Evolutionary conservation across 495 filamentous ascomycete genomes (phyloP), one percentile per base, ranked within the genome.

Genomic region (Neurospora sp.): DNA sequence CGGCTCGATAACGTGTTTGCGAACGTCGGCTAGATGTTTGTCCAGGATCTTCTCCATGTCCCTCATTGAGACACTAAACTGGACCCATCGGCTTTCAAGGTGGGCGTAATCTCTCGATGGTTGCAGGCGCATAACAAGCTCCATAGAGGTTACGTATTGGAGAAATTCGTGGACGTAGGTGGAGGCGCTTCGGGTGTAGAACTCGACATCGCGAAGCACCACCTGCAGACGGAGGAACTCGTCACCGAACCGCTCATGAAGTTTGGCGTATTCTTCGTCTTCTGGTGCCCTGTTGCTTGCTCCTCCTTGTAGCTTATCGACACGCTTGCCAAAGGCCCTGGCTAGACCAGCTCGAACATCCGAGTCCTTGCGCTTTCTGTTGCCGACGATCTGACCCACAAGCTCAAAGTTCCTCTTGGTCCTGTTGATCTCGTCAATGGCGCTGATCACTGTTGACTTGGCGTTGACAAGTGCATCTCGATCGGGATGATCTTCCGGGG

Each of bases 201-300:
- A 91, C 76, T 97, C 92, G 16, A 97, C 90, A 80, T 99, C 96
- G 61, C 94, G 88, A 79, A 97, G 87, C 37, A 97, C 91, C 53
- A 98, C 90, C 77, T 98, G 94, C 39, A 98, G 84, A 73, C 93
- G 90, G 76, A 97, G 90, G 79, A 91, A 97, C 77, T 96, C 93
- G 71, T 94, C 90, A n/a, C 90, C 89, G 76, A 94, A 96, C 74
- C 87, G 90, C 75, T 95, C 89, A 68, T 93, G 86, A 14, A 96
- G 80, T 70, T 89, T 87, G 70, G 90, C 85, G 78, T 96, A 99
- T 11, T 88, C 89, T 38, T 89, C 87, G 79, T 99, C 96, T 68
- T 97, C 92, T 38, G 91, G 86, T 73, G 76, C 91, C 86, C 80
- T 92, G 87, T 82, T 91, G 85, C 78, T 89, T 83, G 75, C 91